These are phyloP conservation scores for Puccinia coronata DNA, from an alignment of 1,284 basidiomycete genomes.

Conservation along the genomic window DNA sequence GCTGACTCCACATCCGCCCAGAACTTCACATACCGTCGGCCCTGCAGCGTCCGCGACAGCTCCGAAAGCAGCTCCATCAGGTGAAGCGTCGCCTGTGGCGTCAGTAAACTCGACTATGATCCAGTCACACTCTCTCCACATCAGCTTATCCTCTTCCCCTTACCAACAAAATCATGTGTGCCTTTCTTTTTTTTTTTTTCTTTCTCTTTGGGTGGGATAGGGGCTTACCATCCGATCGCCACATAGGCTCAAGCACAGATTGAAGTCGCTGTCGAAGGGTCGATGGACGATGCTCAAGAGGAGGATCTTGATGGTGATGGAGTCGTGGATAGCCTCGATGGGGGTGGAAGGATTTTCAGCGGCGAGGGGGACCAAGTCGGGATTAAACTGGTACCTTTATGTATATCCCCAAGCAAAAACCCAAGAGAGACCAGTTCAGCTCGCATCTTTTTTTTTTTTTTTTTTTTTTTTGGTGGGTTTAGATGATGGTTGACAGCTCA, in stretches of 20 bases:
- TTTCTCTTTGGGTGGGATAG: background rate
- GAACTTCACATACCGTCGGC: conserved; percentile 25
- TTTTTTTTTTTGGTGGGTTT: background rate
- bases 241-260: conserved; percentile 43
- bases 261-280: conserved; percentile 47
- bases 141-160: background rate
- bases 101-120: conserved; percentile 39
- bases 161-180: too few species aligned
- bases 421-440: background rate
- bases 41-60: conserved; percentile 36
- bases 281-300: conserved; percentile 44
- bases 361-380: conserved; percentile 45
- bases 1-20: conserved; percentile 1
- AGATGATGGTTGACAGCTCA: background rate
- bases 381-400: conserved; percentile 42
- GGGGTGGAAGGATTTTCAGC: conserved; percentile 46
- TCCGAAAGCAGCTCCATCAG: conserved; percentile 35
- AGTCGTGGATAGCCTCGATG: conserved; percentile 47
- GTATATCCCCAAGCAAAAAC: background rate
- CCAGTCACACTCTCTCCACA: too few species aligned
- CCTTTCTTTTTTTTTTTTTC: background rate
- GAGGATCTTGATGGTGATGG: conserved; percentile 45
- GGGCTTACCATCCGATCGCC: conserved; percentile 39
- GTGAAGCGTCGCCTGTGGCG: conserved; percentile 35
- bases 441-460: background rate